Percentiles rank a stretch among this genome's conserved stretches.
Conservation (phyloP, 176 grass and related monocot species). For the Aegilops tauschii region DNA sequence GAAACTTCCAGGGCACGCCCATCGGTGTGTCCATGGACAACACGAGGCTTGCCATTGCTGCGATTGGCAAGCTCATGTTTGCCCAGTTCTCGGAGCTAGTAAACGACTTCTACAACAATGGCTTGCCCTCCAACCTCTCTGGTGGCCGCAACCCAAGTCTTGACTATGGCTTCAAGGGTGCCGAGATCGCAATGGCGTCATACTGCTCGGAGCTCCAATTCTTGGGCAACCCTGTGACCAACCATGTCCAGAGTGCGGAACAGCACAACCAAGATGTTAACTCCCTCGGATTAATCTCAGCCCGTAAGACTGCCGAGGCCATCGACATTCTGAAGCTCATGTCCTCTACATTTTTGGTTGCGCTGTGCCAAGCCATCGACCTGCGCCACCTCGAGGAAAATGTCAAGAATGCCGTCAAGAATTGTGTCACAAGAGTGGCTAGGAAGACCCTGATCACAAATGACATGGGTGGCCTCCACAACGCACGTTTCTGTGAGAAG, state of each 20-base stretch:
- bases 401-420: not conserved
- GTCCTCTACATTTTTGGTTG: slow-evolving; percentile 45
- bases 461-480: not conserved
- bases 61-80: slow-evolving; percentile 69
- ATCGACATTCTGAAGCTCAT: slow-evolving; percentile 80
- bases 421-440: not conserved
- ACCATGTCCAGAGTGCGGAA: slow-evolving; percentile 89
- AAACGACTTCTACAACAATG: slow-evolving; percentile 87
- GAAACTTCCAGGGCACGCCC: slow-evolving; percentile 63
- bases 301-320: slow-evolving; percentile 73
- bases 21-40: slow-evolving; percentile 76
- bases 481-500: not conserved
- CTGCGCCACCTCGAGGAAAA: slow-evolving; percentile 25
- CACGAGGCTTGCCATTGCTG: slow-evolving; percentile 48
- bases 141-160: slow-evolving; percentile 76
- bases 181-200: slow-evolving; percentile 78
- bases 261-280: slow-evolving; percentile 91
- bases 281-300: slow-evolving; percentile 74
- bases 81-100: slow-evolving; percentile 90
- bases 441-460: not conserved
- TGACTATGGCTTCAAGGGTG: slow-evolving; percentile 89
- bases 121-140: slow-evolving; percentile 74
- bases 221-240: slow-evolving; percentile 76
- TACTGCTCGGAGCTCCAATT: slow-evolving; percentile 88
- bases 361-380: slow-evolving; percentile 20